Base-by-base conservation (phyloP, 441 rosid species). In the Arabidopsis hybrid region DNA sequence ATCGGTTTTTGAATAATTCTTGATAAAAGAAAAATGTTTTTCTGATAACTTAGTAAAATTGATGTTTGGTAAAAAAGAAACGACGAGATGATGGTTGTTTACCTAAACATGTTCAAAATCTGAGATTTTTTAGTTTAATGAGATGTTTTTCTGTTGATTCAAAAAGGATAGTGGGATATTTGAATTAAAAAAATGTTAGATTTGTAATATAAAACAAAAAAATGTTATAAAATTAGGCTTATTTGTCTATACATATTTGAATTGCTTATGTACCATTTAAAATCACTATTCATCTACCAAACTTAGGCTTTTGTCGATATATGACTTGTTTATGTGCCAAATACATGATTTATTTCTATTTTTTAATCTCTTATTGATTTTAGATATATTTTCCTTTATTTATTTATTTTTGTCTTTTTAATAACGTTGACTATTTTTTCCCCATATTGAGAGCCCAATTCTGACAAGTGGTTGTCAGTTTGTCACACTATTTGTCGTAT, bases 381-480 rank as follows among this genome's bases (percentile, higher is more conserved):
- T 21, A 21, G 26, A 3, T 64, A 8, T 13, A 10, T 1, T 34
- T 57, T 57, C 4, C 35, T 3, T 6, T 36, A 2, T 39, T 8
- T 6, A 9, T 35, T 11, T 31, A 9, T 32, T 46, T 46, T 14
- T 3, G 9, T 8, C n/a, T 46, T 14, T 14, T 7, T n/a, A 46
- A 21, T 46, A 7, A 14, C 6, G 3, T 32, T 56, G 40, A 42
- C 6, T 29, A 67, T 4, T 17, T n/a, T 6, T 55, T 43, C 40
- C 40, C 34, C 16, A 29, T 31, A 13, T 46, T 13, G 5, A 34
- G 35, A 17, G n/a, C 63, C 11, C 32, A 43, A 4, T 61, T 38
- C 45, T 34, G 52, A 26, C 38, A n/a, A 49, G 21, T 71, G 60
- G 34, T 10, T 71, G 60, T 60, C 51, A 60, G 32, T 31, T 31